Evolutionary conservation across 495 filamentous ascomycete species (phyloP), one percentile per base, ranked within the genome.

Genomic region (Paragyromitra xinjiangensis): DNA sequence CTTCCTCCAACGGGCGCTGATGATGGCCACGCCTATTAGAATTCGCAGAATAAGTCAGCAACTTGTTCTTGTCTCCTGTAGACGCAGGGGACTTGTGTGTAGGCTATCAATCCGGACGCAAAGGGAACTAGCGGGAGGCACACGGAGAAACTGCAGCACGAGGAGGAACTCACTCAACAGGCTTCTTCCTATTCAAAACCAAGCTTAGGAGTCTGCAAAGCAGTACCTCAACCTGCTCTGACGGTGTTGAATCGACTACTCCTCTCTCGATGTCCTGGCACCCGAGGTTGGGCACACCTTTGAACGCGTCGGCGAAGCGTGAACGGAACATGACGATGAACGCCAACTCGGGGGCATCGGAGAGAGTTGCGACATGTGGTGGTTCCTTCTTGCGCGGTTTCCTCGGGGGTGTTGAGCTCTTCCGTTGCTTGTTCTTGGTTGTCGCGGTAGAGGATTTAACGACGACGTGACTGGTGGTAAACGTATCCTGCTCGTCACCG

Each of bases 271-370:
- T 88, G 85, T 99, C 95, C 84, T 99, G 95, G 26, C 95, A 95
- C 26, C 95, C 95, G 71, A 94, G 92, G 82, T 98, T 92, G 68
- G 92, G 87, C 7, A 96, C 85, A 50, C 92, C 94, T 82, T 93
- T 93, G 75, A 99, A 94, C 71, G 89, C 91, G 53, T 97, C 93
- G 83, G 88, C 90, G 83, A 98, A 98, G 81, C 95, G 92, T 84
- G 93, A 90, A 83, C 95, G 92, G 84, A 97, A 99, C 93, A 94
- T 97, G 78, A 97, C 93, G 84, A 99, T 93, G 84, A 99, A 97
- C 94, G 94, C 91, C 85, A 98, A 91, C 80, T 93, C 91, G 64
- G 91, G 86, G 84, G 95, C 94, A 84, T 98, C 94, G 71, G 93
- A 93, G 51, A 97, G 83, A 24, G 94, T 91, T 84, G 92, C 92